A percentile compares a stretch with the other conserved stretches of the same genome.
Conservation (phyloP, 352 stramenopile genomes). For the Globisporangium iwayamae region DNA sequence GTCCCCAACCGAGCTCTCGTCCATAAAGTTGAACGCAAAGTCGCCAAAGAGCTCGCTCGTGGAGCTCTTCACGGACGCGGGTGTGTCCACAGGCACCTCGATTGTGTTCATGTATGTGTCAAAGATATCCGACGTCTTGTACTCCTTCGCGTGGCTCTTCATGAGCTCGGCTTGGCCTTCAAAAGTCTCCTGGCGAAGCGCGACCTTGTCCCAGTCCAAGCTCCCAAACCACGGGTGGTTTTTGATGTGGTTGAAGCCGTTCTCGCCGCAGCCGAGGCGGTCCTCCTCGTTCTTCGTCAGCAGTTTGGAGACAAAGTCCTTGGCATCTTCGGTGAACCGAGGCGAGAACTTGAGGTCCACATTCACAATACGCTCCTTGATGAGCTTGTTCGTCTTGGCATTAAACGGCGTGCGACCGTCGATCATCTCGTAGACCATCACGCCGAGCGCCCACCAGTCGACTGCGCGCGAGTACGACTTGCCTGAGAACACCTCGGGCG, state of each 20-base stretch:
- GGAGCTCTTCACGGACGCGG: slow-evolving; percentile 70
- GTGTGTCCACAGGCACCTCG: slow-evolving; percentile 80
- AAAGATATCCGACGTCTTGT: slow-evolving; percentile 74
- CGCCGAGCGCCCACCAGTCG: slow-evolving; percentile 14
- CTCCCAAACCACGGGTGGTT: slow-evolving; percentile 83
- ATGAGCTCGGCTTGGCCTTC: slow-evolving; percentile 72
- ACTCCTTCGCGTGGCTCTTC: slow-evolving; percentile 82
- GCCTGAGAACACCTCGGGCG: slow-evolving; percentile 85
- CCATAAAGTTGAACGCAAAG: slow-evolving; percentile 85
- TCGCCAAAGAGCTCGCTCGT: slow-evolving; percentile 73
- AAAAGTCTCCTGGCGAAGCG: slow-evolving; percentile 52
- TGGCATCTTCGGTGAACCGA: slow-evolving; percentile 77
- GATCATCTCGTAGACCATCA: slow-evolving; percentile 90
- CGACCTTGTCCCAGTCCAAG: slow-evolving; percentile 84
- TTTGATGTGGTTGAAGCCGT: slow-evolving; percentile 87
- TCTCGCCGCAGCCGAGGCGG: slow-evolving; percentile 90
- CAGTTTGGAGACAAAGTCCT: slow-evolving; percentile 84
- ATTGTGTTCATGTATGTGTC: slow-evolving; percentile 87
- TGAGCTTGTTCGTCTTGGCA: slow-evolving; percentile 81
- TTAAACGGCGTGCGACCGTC: slow-evolving; percentile 85
- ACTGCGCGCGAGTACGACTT: slow-evolving; percentile 87
- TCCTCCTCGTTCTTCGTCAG: slow-evolving; percentile 92
- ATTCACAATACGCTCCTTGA: slow-evolving; percentile 83
- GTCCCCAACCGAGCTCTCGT: slow-evolving; percentile 34
- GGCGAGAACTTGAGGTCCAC: slow-evolving; percentile 81